Conservation (phyloP, 345 rosid genomes). For the Litchi chinensis region DNA sequence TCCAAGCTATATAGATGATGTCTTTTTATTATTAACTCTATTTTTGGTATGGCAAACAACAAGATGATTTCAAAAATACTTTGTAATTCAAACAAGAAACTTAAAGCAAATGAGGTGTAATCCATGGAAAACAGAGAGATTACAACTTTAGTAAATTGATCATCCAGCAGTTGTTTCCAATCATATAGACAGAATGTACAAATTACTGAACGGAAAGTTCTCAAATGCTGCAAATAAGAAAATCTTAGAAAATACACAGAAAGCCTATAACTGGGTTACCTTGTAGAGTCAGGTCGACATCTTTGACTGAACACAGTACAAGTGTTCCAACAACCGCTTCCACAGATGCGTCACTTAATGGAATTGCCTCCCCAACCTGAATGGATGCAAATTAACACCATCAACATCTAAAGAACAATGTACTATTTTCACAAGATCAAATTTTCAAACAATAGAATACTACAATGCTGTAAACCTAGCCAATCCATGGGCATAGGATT, state of each 20-base stretch:
- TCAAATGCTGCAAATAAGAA: not conserved
- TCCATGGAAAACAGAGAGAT: too few species aligned
- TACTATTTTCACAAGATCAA: not conserved
- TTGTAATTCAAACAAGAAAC: too few species aligned
- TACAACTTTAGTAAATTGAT: too few species aligned
- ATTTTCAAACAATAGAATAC: not conserved
- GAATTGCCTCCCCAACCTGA: conserved; percentile 86
- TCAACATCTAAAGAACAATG: conserved; percentile 5
- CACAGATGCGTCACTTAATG: conserved; percentile 69
- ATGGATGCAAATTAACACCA: conserved; percentile 2
- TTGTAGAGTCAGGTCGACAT: conserved; percentile 55
- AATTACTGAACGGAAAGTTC: not conserved
- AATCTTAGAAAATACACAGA: not conserved
- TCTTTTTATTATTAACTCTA: too few species aligned
- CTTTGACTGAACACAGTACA: conserved; percentile 76
- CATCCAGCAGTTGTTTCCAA: not conserved
- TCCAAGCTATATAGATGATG: too few species aligned
- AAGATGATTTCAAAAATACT: too few species aligned
- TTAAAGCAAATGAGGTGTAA: too few species aligned
- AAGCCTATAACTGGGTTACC: conserved; percentile 38
- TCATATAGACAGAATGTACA: not conserved
- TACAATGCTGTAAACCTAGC: not conserved
- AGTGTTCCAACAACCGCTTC: conserved; percentile 90
- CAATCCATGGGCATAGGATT: not conserved
- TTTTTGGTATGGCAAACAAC: too few species aligned